Base-by-base conservation (phyloP, 2,329 filamentous ascomycete species). In the Bertia moriformis region DNA sequence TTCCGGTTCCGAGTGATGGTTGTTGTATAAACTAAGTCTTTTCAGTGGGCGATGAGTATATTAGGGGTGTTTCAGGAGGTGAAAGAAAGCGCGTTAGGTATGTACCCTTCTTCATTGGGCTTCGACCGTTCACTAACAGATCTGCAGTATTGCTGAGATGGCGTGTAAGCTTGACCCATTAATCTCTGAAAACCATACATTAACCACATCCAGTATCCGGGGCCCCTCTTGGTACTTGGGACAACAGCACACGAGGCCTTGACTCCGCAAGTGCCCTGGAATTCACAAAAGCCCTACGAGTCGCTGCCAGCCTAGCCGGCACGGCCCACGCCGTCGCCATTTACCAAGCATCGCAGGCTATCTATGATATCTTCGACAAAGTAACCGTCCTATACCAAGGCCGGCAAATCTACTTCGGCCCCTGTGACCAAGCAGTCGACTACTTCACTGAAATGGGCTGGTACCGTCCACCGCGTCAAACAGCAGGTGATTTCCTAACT, bases 41-140 rank as follows among this genome's bases (percentile, higher is more conserved):
- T 27, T 10, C n/a, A 27, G 75, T 85, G 18, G 81, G 80, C 2
- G 74, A 81, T 45, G 77, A 79, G 43, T 68, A 74, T 19, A 65
- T 83, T 5, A 69, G 78, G 15, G 61, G 61, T 10, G 67, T 81
- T 2, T 73, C 67, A 17, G 76, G 76, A 7, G 76, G 76, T 27
- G 76, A 81, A 51, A 66, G 74, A 44, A 85, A 88, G 58, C 74
- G 83, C 51, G 82, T 88, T 4, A 80, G 73, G 38, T 84, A 87
- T 46, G 80, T 78, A 4, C 81, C 87, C 55, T 78, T 78, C 4
- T 72, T 81, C 41, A 66, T 70, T 7, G 64, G 7, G 22, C 7
- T n/a, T 27, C 22, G n/a, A n/a, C n/a, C 7, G 7, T 27, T 7
- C n/a, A n/a, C 22, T 27, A 27, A 27, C 7, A 7, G 7, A 7